A percentile compares a stretch with the other conserved stretches of the same genome.
Evolutionary conservation across 139 green algal genomes (phyloP).

Genomic region (Tetraselmis striata): DNA sequence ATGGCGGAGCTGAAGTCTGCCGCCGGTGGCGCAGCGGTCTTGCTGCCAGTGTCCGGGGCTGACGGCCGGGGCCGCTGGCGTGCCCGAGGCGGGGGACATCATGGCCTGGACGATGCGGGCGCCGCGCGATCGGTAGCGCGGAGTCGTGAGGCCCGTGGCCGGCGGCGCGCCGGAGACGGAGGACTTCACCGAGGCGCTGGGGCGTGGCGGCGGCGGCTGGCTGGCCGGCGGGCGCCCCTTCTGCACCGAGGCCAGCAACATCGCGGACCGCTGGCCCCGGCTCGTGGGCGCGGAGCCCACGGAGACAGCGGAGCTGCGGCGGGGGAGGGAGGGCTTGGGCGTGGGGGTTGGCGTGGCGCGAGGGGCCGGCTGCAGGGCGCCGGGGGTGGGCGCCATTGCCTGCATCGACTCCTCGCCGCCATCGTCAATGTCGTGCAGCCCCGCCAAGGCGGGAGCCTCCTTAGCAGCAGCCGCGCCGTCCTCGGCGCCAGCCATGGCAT

Average conservation of each 20-base stretch:
- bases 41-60: no score
- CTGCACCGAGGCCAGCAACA: background rate
- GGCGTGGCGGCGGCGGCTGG: background rate
- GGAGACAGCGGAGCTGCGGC: background rate
- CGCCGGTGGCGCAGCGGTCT: no score
- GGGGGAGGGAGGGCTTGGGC: background rate
- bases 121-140: background rate
- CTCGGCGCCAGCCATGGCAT: background rate
- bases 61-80: no score
- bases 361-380: background rate
- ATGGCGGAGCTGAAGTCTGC: no score
- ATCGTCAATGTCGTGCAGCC: background rate
- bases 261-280: background rate
- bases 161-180: background rate
- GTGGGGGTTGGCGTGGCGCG: background rate
- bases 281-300: background rate
- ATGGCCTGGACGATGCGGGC: background rate
- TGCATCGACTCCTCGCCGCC: background rate
- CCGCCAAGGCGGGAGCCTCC: background rate
- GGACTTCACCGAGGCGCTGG: background rate
- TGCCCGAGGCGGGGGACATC: no score
- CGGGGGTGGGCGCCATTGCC: background rate
- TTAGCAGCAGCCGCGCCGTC: background rate
- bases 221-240: background rate
- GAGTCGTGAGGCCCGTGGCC: no score